Base-by-base conservation (phyloP, 805 yeast genomes). In the Candida xiaguanensis region DNA sequence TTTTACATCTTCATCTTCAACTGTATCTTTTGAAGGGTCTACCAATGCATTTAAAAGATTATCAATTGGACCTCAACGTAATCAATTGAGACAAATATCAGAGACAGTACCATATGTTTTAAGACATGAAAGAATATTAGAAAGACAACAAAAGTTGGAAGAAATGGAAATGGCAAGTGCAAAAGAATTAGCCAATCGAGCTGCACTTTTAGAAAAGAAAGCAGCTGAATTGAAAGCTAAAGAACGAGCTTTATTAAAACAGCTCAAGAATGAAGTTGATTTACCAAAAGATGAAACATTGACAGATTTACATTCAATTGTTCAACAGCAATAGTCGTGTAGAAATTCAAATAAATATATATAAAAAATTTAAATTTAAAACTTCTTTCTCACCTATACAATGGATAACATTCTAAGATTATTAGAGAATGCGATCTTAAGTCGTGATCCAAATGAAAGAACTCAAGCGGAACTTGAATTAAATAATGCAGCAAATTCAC, bases 21-120 rank as follows among this genome's bases (percentile, higher is more conserved):
- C 63, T 2, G 34, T 56, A 29, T 61, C 68, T 2, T 45, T 57
- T 27, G 65, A 51, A 13, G 36, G 37, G 24, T 31, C 38, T 18
- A 20, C 33, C 29, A 56, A 56, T 39, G 41, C 62, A n/a, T 68
- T 68, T 55, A 67, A 68, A 59, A 56, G 74, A 42, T 52, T 64
- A 50, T 63, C 70, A 6, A 67, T 68, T 51, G 73, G 64, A 2
- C 74, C 74, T 4, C 74, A 69, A 49, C 75, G 86, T 46, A 72
- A 72, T 47, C 85, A 83, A 59, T 65, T 85, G 47, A 72, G 95
- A 55, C 85, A 81, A 53, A 79, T 85, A 40, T 81, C 89, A 31
- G 91, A 84, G 54, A 85, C 93, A 1, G 86, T 85, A 17, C 95
- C 95, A n/a, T 85, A 85, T 50, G 82, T 84, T 24, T 65, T 85